These are phyloP conservation scores for Ambrosiella beaveri DNA, from an alignment of 2,329 filamentous ascomycete species.

Conservation along the genomic window DNA sequence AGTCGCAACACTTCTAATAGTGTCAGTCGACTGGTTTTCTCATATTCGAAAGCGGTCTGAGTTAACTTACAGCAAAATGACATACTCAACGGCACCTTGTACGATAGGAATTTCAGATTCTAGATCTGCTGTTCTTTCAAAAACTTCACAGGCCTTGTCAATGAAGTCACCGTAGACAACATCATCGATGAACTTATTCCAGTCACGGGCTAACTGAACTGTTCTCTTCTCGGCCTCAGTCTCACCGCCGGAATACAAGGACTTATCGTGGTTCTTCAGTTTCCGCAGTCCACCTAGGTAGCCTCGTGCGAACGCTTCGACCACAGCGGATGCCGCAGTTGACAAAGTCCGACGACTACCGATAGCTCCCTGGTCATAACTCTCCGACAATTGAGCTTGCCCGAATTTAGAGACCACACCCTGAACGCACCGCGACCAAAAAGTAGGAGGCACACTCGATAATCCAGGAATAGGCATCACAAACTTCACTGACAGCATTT, in stretches of 20 bases:
- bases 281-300: slow-evolving; percentile 41
- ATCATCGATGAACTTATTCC: slow-evolving; percentile 48
- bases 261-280: slow-evolving; percentile 8
- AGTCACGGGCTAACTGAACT: slow-evolving; percentile 35
- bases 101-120: slow-evolving; percentile 45
- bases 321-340: slow-evolving; percentile 50
- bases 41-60: neutral
- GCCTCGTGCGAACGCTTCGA: slow-evolving; percentile 53
- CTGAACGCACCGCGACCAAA: slow-evolving; percentile 47
- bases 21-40: neutral
- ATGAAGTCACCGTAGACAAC: slow-evolving; percentile 52
- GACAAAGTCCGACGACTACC: slow-evolving; percentile 60
- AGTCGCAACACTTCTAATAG: slow-evolving; percentile 41
- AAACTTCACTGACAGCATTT: slow-evolving; percentile 40
- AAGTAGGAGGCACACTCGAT: slow-evolving; percentile 41
- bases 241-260: slow-evolving; percentile 14
- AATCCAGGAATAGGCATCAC: slow-evolving; percentile 49
- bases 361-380: slow-evolving; percentile 62
- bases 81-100: slow-evolving; percentile 45
- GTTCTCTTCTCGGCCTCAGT: slow-evolving; percentile 27
- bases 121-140: slow-evolving; percentile 42
- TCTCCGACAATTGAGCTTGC: slow-evolving; percentile 56
- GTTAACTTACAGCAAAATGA: slow-evolving; percentile 47
- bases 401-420: slow-evolving; percentile 44
- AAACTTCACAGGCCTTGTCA: slow-evolving; percentile 45